Evolutionary conservation across 2,329 filamentous ascomycete genomes (phyloP).

Genomic region (Neofusicoccum cordaticola): DNA sequence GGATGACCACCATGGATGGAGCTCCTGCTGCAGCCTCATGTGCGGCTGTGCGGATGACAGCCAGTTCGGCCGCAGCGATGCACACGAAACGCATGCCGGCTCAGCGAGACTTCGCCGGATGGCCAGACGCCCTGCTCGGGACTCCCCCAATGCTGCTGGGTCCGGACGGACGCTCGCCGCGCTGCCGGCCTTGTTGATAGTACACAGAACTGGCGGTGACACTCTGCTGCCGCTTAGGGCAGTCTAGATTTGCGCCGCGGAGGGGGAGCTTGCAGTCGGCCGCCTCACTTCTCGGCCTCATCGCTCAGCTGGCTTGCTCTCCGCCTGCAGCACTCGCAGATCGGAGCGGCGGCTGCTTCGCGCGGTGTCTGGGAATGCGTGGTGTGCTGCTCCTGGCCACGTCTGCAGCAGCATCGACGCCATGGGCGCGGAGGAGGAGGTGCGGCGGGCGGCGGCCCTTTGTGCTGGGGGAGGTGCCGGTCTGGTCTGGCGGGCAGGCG

Average conservation of each 20-base stretch:
- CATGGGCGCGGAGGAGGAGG: background rate
- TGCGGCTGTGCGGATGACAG: background rate
- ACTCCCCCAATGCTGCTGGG: too few species aligned
- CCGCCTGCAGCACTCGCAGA: background rate
- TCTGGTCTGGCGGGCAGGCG: too few species aligned
- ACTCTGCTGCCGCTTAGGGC: too few species aligned
- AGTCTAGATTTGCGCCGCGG: background rate
- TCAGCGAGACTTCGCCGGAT: too few species aligned
- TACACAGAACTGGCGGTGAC: too few species aligned
- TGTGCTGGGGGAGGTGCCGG: too few species aligned
- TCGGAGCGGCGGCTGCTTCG: slow-evolving; percentile 2
- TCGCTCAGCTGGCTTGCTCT: background rate
- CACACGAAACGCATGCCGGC: too few species aligned
- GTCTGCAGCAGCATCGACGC: background rate
- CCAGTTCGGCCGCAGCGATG: background rate
- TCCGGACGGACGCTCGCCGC: too few species aligned
- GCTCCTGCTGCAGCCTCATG: background rate
- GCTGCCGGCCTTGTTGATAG: too few species aligned
- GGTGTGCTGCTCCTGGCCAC: background rate
- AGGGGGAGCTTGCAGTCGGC: background rate
- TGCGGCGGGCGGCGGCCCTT: background rate
- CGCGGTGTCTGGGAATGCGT: background rate
- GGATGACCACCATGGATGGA: background rate
- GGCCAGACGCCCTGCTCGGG: too few species aligned
- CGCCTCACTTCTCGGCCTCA: slow-evolving; percentile 8